Conservation (phyloP, 495 filamentous ascomycete genomes). For the Evansstolkia leycettana region DNA sequence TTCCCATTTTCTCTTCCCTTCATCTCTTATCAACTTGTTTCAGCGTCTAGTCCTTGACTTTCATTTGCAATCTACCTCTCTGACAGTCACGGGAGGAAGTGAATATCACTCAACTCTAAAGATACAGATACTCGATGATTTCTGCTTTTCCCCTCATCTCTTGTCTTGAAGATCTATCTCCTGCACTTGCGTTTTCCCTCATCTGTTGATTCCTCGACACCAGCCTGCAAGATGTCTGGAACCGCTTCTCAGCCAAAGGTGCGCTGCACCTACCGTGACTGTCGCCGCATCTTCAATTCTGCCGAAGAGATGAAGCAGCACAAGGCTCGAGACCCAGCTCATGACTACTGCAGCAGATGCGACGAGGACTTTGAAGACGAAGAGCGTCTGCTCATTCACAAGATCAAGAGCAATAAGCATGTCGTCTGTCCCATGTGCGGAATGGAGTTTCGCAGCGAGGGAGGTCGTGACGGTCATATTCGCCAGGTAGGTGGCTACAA, state of each 20-base stretch:
- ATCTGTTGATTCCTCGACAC: not conserved
- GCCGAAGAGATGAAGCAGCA: constrained; percentile 30
- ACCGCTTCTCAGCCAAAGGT: constrained; percentile 8
- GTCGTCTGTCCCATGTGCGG: constrained; percentile 40
- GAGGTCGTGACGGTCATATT: constrained; percentile 34
- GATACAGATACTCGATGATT: too few relatives aligned
- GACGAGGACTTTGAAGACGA: constrained; percentile 34
- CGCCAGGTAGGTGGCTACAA: constrained; percentile 23
- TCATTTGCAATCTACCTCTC: not conserved
- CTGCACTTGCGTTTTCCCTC: not conserved
- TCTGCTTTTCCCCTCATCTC: too few relatives aligned
- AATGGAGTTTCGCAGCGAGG: constrained; percentile 33
- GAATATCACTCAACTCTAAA: too few relatives aligned
- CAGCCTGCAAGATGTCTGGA: not conserved
- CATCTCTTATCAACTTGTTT: too few relatives aligned
- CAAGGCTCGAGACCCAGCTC: constrained; percentile 26
- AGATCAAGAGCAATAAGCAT: constrained; percentile 26
- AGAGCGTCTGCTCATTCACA: constrained; percentile 28
- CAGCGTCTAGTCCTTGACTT: too few relatives aligned
- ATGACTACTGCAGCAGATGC: constrained; percentile 40
- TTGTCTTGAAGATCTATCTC: too few relatives aligned
- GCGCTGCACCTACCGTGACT: constrained; percentile 48
- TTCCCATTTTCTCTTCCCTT: too few relatives aligned
- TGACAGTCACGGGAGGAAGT: not conserved
- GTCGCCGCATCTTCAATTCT: constrained; percentile 48